Conservation (phyloP, 352 stramenopile species). For the Phytopythium ostracodes region DNA sequence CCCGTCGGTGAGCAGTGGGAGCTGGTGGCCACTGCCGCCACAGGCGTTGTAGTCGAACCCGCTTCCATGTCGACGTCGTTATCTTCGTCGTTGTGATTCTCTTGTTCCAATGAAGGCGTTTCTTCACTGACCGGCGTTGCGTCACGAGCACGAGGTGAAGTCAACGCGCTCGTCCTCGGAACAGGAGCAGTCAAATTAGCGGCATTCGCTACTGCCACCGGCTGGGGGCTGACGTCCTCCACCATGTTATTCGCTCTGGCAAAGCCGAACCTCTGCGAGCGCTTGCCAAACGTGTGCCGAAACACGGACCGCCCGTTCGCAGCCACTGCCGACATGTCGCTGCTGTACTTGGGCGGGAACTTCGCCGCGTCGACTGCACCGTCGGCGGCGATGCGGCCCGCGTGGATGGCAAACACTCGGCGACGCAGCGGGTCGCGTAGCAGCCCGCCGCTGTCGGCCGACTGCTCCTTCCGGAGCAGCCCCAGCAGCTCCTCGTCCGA, state of each 20-base stretch:
- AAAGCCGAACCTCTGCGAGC: constrained; percentile 48
- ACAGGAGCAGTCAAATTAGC: background rate
- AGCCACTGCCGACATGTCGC: constrained; percentile 20
- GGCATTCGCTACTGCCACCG: background rate
- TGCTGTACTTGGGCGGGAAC: constrained; percentile 42
- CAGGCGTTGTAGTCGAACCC: constrained; percentile 4
- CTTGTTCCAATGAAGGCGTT: background rate
- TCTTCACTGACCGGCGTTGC: background rate
- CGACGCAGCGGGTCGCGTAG: constrained; percentile 24
- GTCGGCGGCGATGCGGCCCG: constrained; percentile 3
- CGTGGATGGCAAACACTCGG: constrained; percentile 29
- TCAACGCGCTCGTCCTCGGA: too few relatives aligned
- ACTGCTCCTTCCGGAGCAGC: constrained; percentile 20
- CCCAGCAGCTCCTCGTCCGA: constrained; percentile 30
- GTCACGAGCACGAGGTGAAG: background rate
- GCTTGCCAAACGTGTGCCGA: constrained; percentile 59
- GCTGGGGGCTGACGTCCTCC: background rate
- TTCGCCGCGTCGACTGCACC: background rate
- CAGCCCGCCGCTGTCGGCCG: constrained; percentile 16
- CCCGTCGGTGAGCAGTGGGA: constrained; percentile 1
- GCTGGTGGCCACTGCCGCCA: background rate
- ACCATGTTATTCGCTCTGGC: background rate
- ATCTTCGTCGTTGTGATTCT: constrained; percentile 7
- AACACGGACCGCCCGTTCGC: constrained; percentile 44
- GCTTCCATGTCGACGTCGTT: constrained; percentile 22